phyloP scores from a whole-genome alignment of 2,329 filamentous ascomycete species.

The Rhinocladiella similis region DNA sequence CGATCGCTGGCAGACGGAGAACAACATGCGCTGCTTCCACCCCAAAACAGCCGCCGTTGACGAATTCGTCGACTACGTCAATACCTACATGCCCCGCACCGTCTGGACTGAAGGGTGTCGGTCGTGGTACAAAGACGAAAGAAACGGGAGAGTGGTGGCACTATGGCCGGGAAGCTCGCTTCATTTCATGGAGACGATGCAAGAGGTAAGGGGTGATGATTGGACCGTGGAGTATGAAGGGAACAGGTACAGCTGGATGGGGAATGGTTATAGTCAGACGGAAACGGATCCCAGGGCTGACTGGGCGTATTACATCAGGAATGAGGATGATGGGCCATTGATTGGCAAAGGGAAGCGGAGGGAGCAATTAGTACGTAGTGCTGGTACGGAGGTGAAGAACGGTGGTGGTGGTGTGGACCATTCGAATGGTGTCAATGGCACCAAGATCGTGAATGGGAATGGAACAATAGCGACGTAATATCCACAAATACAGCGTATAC shows the following conservation, averaged over 20 bases:
- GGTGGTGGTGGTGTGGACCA: no score
- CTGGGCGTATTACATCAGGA: conserved; percentile 37
- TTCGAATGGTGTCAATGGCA: no score
- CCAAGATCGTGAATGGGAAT: no score
- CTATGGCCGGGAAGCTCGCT: conserved; percentile 53
- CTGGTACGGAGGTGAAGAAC: no score
- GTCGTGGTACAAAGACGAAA: conserved; percentile 44
- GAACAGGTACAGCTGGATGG: conserved; percentile 33
- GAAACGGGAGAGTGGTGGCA: conserved; percentile 44
- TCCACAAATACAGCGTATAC: no score
- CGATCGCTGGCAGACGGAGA: conserved; percentile 32
- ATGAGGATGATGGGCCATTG: no score
- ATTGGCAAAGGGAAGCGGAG: no score
- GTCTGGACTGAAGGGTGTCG: conserved; percentile 49
- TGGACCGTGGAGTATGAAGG: conserved; percentile 40
- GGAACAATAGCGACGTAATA: no score
- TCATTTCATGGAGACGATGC: conserved; percentile 47
- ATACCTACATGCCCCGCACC: conserved; percentile 50
- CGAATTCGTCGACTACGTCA: conserved; percentile 38
- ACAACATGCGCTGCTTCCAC: conserved; percentile 42
- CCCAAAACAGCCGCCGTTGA: conserved; percentile 33
- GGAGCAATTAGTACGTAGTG: no score
- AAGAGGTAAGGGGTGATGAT: conserved; percentile 43
- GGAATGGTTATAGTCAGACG: conserved; percentile 38
- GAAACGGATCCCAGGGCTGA: conserved; percentile 44